Percentiles rank a stretch among this genome's conserved stretches.
Conservation (phyloP, 2,329 filamentous ascomycete genomes). For the Exophiala oligosperma region DNA sequence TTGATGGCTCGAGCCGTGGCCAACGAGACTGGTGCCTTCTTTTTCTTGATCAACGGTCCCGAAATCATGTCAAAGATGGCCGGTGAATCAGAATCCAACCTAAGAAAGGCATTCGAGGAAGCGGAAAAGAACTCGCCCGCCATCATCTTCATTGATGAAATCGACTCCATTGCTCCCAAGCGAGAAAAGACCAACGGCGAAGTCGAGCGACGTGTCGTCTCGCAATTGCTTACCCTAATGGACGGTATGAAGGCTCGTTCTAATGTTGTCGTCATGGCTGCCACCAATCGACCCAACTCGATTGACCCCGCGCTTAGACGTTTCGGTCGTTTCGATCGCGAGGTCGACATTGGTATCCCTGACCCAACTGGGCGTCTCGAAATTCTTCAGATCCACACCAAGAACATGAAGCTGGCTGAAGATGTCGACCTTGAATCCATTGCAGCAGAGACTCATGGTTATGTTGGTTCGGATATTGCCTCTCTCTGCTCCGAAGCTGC, state of each 20-base stretch:
- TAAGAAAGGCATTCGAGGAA: constrained; percentile 99
- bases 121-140: constrained; percentile 99
- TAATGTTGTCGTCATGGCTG: constrained; percentile 98
- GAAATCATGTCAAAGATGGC: constrained; percentile 99
- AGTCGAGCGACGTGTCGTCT: constrained; percentile 97
- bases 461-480: constrained; percentile 96
- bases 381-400: constrained; percentile 99
- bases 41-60: constrained; percentile 98
- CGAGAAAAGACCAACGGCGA: constrained; percentile 99
- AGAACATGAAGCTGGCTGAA: constrained; percentile 99
- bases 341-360: constrained; percentile 97
- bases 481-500: constrained; percentile 98
- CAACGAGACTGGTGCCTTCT: constrained; percentile 98
- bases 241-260: constrained; percentile 99
- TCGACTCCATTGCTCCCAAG: constrained; percentile 98
- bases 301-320: constrained; percentile 97
- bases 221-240: constrained; percentile 95
- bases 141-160: constrained; percentile 99
- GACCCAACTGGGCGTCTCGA: constrained; percentile 98
- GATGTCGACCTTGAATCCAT: constrained; percentile 97
- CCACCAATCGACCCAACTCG: constrained; percentile 97
- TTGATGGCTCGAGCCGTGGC: constrained; percentile 98
- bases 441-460: constrained; percentile 96
- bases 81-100: constrained; percentile 96
- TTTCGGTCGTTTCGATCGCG: constrained; percentile 97